These are phyloP conservation scores for Mycena capillaripes DNA, from an alignment of 768 basidiomycete genomes.

Conservation along the genomic window DNA sequence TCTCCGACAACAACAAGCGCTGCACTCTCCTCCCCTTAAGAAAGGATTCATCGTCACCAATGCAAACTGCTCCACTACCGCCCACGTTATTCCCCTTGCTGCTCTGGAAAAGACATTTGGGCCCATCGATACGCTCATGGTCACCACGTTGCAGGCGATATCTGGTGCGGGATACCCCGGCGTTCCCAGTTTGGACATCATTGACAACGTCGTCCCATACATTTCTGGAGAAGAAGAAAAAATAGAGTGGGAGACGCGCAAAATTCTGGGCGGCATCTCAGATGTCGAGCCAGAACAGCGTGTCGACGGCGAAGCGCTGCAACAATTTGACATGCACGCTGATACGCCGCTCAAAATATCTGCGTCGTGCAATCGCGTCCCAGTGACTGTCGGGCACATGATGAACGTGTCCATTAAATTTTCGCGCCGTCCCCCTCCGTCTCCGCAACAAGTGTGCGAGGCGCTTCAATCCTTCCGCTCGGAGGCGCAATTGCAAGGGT, in stretches of 20 bases:
- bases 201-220: constrained; percentile 97
- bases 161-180: constrained; percentile 99
- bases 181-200: constrained; percentile 87
- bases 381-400: constrained; percentile 96
- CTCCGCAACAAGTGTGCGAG: constrained; percentile 88
- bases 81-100: constrained; percentile 89
- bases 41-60: constrained; percentile 98
- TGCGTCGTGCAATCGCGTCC: constrained; percentile 94
- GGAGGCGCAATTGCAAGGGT: constrained; percentile 80
- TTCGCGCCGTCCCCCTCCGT: constrained; percentile 82
- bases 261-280: constrained; percentile 91
- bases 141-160: constrained; percentile 98
- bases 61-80: constrained; percentile 98
- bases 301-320: constrained; percentile 49
- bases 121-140: constrained; percentile 90
- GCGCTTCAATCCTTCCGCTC: constrained; percentile 82
- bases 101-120: constrained; percentile 94
- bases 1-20: constrained; percentile 83
- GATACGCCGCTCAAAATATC: constrained; percentile 88
- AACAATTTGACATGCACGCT: constrained; percentile 89
- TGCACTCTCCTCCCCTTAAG: constrained; percentile 75
- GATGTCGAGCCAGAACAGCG: constrained; percentile 55
- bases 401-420: constrained; percentile 93
- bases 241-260: constrained; percentile 98
- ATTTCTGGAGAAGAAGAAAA: constrained; percentile 97